Conservation (phyloP, 2,329 filamentous ascomycete species). For the Botrytis fabae region DNA sequence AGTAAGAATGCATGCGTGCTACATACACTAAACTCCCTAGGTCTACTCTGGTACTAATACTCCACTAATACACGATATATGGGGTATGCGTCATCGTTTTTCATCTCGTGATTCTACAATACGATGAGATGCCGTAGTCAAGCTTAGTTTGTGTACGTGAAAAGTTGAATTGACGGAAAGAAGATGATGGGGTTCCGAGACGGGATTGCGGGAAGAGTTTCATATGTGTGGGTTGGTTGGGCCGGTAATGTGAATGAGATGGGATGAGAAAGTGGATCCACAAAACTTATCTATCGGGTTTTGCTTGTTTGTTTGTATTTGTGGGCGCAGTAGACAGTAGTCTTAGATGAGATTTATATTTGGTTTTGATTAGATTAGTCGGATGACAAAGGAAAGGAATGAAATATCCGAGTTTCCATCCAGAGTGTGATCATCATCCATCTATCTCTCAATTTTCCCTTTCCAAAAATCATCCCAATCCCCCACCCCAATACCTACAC, state of each 20-base stretch:
- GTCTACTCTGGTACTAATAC: neutral
- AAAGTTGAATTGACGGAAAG: neutral
- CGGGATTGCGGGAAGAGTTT: constrained; percentile 11
- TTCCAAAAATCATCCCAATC: neutral
- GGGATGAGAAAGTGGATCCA: neutral
- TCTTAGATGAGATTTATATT: neutral
- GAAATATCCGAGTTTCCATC: neutral
- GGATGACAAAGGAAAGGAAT: neutral
- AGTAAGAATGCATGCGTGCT: neutral
- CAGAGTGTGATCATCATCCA: neutral
- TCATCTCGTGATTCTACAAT: neutral
- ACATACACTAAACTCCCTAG: neutral
- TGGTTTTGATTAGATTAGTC: neutral
- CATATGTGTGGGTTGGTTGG: neutral
- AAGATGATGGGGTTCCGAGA: neutral
- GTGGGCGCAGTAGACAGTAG: neutral
- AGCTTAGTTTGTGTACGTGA: neutral
- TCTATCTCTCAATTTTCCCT: neutral
- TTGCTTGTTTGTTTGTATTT: neutral
- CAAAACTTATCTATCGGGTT: neutral
- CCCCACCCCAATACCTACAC: neutral
- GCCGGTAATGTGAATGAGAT: neutral
- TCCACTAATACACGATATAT: neutral
- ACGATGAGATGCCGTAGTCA: neutral
- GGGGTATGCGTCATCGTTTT: neutral